These are phyloP conservation scores for Rhodomyrtus tomentosa DNA, from an alignment of 345 rosid species.

Conservation along the genomic window DNA sequence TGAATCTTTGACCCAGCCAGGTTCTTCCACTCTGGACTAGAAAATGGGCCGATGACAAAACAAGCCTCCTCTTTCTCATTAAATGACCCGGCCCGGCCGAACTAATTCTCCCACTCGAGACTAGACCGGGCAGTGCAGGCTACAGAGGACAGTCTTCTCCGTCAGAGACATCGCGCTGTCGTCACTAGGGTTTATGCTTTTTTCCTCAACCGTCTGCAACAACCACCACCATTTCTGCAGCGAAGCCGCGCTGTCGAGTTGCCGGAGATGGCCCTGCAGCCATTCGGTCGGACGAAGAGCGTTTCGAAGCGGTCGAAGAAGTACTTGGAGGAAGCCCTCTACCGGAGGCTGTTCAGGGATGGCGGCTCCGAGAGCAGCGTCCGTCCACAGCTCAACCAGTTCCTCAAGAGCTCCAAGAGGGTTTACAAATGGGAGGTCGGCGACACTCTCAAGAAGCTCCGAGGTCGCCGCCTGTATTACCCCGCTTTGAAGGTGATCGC, in stretches of 20 bases:
- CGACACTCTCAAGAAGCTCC: constrained; percentile 75
- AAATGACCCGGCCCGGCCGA: not conserved
- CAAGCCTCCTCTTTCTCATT: not conserved
- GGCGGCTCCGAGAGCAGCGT: constrained; percentile 63
- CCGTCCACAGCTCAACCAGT: constrained; percentile 58
- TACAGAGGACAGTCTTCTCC: not conserved
- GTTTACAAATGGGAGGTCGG: constrained; percentile 97
- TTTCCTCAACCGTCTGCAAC: not conserved
- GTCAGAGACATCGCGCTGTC: rapidly evolving
- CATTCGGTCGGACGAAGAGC: constrained; percentile 56
- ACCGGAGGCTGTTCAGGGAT: constrained; percentile 52
- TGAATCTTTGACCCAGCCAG: too few relatives aligned
- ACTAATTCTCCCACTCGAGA: not conserved
- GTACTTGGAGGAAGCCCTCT: constrained; percentile 82
- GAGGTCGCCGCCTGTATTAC: constrained; percentile 51
- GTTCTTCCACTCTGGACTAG: too few relatives aligned
- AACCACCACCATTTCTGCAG: not conserved
- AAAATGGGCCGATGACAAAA: not conserved
- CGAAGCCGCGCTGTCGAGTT: not conserved
- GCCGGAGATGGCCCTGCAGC: constrained; percentile 34
- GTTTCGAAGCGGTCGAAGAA: constrained; percentile 60
- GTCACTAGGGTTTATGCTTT: not conserved
- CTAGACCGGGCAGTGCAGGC: not conserved
- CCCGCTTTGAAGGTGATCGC: constrained; percentile 78
- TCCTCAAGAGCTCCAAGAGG: constrained; percentile 75